Evolutionary conservation across 306 rosid species (phyloP).

Genomic region (Crotalaria pallida): DNA sequence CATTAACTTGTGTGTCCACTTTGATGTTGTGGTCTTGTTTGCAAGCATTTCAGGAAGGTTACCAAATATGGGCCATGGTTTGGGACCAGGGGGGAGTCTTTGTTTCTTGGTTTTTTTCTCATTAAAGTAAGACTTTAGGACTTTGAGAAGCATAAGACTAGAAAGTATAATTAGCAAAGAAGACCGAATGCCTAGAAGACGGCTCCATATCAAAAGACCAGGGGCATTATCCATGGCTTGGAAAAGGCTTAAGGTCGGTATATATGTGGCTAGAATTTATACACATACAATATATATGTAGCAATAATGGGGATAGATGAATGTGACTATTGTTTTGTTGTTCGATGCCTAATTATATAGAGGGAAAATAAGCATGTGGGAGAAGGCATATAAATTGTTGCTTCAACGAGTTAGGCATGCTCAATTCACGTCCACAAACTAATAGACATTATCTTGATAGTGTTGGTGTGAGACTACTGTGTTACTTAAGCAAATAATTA

Average conservation of each 20-base stretch:
- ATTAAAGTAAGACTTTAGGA: not conserved
- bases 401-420: too few species aligned
- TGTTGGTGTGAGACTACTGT: too few species aligned
- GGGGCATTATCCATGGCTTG: not conserved
- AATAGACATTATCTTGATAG: too few species aligned
- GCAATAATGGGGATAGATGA: too few species aligned
- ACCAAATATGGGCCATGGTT: conserved; percentile 44
- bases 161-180: not conserved
- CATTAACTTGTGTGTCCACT: conserved; percentile 40
- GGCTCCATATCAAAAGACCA: not conserved
- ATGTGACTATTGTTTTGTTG: too few species aligned
- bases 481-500: too few species aligned
- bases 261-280: too few species aligned
- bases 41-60: conserved; percentile 33
- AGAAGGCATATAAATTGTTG: too few species aligned
- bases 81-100: conserved; percentile 30
- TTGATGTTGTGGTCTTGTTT: conserved; percentile 7
- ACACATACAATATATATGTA: too few species aligned
- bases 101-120: not conserved
- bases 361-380: too few species aligned
- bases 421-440: too few species aligned
- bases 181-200: not conserved
- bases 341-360: too few species aligned
- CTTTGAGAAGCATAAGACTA: not conserved
- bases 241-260: not conserved